Conservation (phyloP, 1,284 basidiomycete genomes). For the Trichosporon faecale region DNA sequence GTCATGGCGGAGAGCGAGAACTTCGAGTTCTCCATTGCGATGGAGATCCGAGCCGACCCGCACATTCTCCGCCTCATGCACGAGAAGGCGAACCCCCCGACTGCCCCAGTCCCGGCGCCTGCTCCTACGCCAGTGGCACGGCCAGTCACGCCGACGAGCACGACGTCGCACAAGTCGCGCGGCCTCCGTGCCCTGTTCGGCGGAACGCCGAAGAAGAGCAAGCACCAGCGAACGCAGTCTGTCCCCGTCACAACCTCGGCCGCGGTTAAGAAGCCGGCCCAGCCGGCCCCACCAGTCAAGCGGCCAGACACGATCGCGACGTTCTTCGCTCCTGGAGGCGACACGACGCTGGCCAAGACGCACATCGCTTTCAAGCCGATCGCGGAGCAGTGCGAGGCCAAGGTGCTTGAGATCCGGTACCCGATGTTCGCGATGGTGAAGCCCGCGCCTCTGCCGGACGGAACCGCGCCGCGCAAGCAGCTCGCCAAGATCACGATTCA, state of each 20-base stretch:
- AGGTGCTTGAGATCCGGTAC: conserved; percentile 75
- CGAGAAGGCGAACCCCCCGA: conserved; percentile 52
- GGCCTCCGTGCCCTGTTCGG: conserved; percentile 11
- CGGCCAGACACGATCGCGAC: conserved; percentile 64
- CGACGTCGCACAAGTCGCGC: conserved; percentile 10
- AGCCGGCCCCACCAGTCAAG: conserved; percentile 34
- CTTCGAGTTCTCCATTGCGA: conserved; percentile 80
- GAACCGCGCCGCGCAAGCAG: conserved; percentile 58
- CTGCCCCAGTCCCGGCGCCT: conserved; percentile 43
- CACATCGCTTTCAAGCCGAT: conserved; percentile 84
- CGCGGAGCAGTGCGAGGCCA: conserved; percentile 71
- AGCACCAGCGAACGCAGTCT: conserved; percentile 24
- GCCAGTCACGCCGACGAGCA: neutral
- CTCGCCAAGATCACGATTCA: conserved; percentile 77
- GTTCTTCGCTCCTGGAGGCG: conserved; percentile 73
- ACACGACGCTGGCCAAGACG: conserved; percentile 69
- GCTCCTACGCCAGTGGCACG: conserved; percentile 28
- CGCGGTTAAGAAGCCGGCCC: conserved; percentile 14
- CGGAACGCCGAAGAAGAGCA: conserved; percentile 22
- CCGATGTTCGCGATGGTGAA: conserved; percentile 68
- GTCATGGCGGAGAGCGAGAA: conserved; percentile 70
- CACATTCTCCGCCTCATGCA: conserved; percentile 67
- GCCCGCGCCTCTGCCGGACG: conserved; percentile 36
- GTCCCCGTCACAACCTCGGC: conserved; percentile 10
- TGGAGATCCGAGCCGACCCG: conserved; percentile 77